phyloP scores from a whole-genome alignment of 805 yeast genomes.

The Candida dajiaensis region DNA sequence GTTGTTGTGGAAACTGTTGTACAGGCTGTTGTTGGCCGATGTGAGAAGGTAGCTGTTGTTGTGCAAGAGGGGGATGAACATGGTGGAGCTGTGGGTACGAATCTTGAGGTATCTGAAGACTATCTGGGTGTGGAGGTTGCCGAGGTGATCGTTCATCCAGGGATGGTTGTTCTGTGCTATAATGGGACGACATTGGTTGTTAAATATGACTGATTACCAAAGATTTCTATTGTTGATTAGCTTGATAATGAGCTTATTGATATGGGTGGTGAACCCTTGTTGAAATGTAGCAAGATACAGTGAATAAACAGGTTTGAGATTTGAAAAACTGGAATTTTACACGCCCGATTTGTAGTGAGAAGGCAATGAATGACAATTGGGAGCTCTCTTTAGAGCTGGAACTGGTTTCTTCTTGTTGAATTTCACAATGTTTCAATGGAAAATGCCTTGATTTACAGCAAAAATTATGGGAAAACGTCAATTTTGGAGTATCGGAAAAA shows the following conservation, averaged over 20 bases:
- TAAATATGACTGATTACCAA: not conserved
- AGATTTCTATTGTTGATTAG: not conserved
- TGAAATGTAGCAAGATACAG: not conserved
- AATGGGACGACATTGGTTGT: conserved; percentile 18
- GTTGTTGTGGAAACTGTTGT: not conserved
- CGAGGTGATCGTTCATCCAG: conserved; percentile 11
- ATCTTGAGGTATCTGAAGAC: conserved; percentile 2
- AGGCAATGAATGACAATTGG: too few relatives aligned
- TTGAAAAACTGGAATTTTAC: too few relatives aligned
- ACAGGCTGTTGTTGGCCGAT: too few relatives aligned
- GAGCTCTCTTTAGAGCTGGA: not conserved
- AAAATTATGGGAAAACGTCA: not conserved
- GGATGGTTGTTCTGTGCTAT: conserved; percentile 20
- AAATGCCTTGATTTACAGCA: not conserved
- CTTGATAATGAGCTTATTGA: not conserved
- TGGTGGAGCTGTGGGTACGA: not conserved
- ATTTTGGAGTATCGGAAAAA: not conserved
- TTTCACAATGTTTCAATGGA: not conserved
- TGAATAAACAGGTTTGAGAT: too few relatives aligned
- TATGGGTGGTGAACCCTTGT: not conserved
- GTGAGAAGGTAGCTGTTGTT: too few relatives aligned
- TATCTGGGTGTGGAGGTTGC: conserved; percentile 2
- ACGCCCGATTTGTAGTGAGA: too few relatives aligned
- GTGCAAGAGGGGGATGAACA: too few relatives aligned
- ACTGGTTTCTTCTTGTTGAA: not conserved